Evolutionary conservation across 2,329 filamentous ascomycete genomes (phyloP), one percentile per base, ranked within the genome.

Genomic region (Pseudogymnoascus sp.): DNA sequence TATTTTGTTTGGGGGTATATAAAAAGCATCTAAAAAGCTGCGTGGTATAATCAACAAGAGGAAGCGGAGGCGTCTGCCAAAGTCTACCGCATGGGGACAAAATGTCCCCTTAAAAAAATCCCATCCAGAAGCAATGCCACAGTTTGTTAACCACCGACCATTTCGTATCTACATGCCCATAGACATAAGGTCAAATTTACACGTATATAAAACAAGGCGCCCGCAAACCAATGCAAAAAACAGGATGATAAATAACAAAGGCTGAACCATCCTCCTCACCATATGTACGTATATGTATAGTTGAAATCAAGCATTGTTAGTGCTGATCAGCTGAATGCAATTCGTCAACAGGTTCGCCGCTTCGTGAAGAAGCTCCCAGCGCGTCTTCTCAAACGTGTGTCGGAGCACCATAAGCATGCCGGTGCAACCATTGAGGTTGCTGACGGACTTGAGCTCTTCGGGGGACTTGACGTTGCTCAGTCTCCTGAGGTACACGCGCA

Each of bases 361-460:
- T 75, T 97, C 94, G 63, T 94, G 88, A 65, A 97, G 78, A 61
- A 97, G 77, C 78, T 97, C 92, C 93, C 93, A 97, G 58, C 92
- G 82, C 33, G 92, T 92, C 69, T 87, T 87, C 66, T 83, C 80
- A 72, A 97, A 97, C 41, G 89, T 88, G 62, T 91, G 88, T 65
- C 88, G 86, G 64, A 99, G 81, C 35, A 96, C 83, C 75, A 94
- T 82, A 66, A 97, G 76, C 71, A 97, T 74, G 0, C 92, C 89
- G 58, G 91, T 83, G 73, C 91, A 96, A 15, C 84, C 83, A 72
- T 97, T 97, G 66, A 95, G 84, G 25, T 91, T 90, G 39, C 80
- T 82, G 74, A 90, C 83, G 27, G 79, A 77, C 68, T 88, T 87
- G 25, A 97, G 80, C 66, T 93, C 91, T 64, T 91, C 89, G 0